phyloP scores from a whole-genome alignment of 148 eudicot species.

The Talinum fruticosum region DNA sequence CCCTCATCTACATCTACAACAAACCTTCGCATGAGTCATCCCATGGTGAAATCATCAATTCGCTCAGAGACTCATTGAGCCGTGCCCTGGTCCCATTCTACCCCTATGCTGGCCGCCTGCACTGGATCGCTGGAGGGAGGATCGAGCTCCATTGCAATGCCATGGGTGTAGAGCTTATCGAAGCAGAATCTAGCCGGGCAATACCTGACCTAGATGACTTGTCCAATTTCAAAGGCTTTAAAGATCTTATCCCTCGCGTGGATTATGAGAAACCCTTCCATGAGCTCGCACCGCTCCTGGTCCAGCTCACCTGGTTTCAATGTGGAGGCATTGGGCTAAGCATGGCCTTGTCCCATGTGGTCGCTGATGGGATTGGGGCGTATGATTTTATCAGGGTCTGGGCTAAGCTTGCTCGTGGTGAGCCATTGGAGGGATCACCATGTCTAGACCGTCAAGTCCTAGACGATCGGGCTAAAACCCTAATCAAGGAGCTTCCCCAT shows the following conservation, averaged over 20 bases:
- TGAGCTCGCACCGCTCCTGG: conserved; percentile 14
- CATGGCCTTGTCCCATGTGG: conserved; percentile 4
- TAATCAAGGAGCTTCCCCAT: background rate
- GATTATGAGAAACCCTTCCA: conserved; percentile 11
- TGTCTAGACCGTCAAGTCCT: conserved; percentile 6
- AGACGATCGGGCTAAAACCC: background rate
- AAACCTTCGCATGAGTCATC: background rate
- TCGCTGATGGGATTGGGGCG: conserved; percentile 15
- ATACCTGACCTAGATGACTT: conserved; percentile 4
- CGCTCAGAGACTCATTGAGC: conserved; percentile 15
- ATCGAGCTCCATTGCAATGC: conserved; percentile 23
- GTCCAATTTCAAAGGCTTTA: background rate
- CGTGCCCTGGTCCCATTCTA: conserved; percentile 13
- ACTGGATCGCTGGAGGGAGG: conserved; percentile 8
- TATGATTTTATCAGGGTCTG: conserved; percentile 14
- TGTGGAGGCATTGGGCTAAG: conserved; percentile 21
- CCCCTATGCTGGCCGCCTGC: conserved; percentile 20
- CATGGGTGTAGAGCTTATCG: conserved; percentile 18
- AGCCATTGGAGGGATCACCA: background rate
- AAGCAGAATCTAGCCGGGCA: background rate
- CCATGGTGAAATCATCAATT: background rate
- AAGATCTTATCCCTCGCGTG: background rate
- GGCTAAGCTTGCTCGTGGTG: conserved; percentile 21
- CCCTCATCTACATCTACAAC: conserved; percentile 10
- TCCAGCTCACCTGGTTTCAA: conserved; percentile 19